Conservation (phyloP, 176 grass and related monocot species). For the Hordeum marinum region DNA sequence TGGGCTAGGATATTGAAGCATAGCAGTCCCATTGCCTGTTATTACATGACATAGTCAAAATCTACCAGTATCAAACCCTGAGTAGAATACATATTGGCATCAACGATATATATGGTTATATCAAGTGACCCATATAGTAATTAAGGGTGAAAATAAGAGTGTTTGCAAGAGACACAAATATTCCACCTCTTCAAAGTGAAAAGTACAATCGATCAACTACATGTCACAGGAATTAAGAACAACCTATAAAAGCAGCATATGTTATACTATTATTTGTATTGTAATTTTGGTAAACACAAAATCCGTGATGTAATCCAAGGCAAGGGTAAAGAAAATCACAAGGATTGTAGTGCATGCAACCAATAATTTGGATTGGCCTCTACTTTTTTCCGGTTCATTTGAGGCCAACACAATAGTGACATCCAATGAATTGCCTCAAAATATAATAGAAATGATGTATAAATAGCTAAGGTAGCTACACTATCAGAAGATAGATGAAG, state of each 20-base stretch:
- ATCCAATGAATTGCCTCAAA: background rate
- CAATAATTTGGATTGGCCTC: background rate
- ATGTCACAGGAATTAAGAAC: background rate
- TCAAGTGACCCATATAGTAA: background rate
- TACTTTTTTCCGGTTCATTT: background rate
- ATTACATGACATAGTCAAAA: conserved; percentile 36
- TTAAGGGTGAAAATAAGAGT: background rate
- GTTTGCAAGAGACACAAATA: background rate
- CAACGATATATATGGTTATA: background rate
- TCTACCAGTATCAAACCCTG: background rate
- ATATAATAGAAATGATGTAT: background rate
- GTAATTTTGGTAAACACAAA: background rate
- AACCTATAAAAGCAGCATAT: background rate
- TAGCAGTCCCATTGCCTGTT: conserved; percentile 40
- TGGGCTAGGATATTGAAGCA: conserved; percentile 43
- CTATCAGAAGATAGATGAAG: conserved; percentile 2
- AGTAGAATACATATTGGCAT: background rate
- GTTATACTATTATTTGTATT: background rate
- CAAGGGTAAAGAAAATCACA: background rate
- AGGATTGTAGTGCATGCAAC: background rate
- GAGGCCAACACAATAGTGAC: background rate
- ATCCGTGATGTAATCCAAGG: background rate
- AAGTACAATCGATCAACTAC: background rate
- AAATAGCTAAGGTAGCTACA: background rate
- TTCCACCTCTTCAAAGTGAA: background rate